Evolutionary conservation across 1,139 yeast genomes (phyloP).

Genomic region (Magnusiomyces clavatus): DNA sequence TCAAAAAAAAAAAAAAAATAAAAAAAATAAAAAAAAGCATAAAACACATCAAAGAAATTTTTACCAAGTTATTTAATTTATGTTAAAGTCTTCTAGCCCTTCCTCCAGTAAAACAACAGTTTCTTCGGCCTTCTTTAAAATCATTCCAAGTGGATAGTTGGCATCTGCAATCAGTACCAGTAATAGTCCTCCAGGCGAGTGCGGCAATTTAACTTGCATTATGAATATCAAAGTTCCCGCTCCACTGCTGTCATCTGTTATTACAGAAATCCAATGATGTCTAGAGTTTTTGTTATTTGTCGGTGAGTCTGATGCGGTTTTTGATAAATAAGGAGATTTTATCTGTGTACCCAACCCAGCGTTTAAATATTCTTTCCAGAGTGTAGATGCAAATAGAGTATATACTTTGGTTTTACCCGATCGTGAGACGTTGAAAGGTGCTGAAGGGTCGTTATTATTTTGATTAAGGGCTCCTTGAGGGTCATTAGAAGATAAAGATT

Average conservation of each 20-base stretch:
- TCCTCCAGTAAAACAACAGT: slow-evolving; percentile 22
- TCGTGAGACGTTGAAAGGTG: slow-evolving; percentile 21
- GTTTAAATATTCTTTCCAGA: slow-evolving; percentile 24
- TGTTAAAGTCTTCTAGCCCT: slow-evolving; percentile 21
- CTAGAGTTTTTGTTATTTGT: not conserved
- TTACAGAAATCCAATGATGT: slow-evolving; percentile 22
- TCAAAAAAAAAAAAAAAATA: too few species aligned
- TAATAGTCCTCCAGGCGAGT: slow-evolving; percentile 19
- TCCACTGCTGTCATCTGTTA: slow-evolving; percentile 21
- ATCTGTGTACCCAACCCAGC: slow-evolving; percentile 12
- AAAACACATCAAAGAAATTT: too few species aligned
- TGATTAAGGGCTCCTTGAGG: too few species aligned
- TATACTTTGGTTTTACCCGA: slow-evolving; percentile 26
- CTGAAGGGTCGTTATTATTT: too few species aligned
- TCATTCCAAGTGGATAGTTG: slow-evolving; percentile 24
- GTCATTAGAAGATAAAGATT: too few species aligned
- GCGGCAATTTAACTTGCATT: slow-evolving; percentile 18
- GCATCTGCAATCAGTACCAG: slow-evolving; percentile 25
- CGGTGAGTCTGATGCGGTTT: not conserved
- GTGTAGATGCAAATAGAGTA: slow-evolving; percentile 25
- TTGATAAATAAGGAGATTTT: too few species aligned
- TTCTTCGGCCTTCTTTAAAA: slow-evolving; percentile 21
- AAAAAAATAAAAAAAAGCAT: too few species aligned
- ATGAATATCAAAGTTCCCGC: slow-evolving; percentile 19
- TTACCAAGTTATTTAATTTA: too few species aligned